Conservation (phyloP, 2,329 filamentous ascomycete species). For the Scopulariopsis brevicaulis region DNA sequence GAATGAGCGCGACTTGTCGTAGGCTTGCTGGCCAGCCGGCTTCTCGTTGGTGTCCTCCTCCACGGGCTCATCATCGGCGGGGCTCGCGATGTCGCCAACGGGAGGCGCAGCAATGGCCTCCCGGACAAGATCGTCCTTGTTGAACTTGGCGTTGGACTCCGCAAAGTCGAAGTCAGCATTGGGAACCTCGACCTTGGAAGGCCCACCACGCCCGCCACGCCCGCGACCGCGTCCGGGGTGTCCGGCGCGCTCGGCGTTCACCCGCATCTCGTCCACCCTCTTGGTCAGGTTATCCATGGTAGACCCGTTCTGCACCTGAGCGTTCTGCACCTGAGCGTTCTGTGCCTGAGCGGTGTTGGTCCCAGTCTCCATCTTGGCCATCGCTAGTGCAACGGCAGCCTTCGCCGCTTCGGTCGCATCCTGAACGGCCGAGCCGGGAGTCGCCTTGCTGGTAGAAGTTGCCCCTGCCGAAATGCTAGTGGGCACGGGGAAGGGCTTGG, state of each 20-base stretch:
- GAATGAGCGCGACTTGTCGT: constrained; percentile 85
- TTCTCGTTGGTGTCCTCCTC: constrained; percentile 32
- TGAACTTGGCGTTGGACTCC: constrained; percentile 33
- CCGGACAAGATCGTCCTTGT: constrained; percentile 55
- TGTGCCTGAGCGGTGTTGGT: constrained; percentile 17
- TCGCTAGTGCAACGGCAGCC: constrained; percentile 68
- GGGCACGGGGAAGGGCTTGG: constrained; percentile 18
- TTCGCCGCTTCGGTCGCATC: constrained; percentile 66
- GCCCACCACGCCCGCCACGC: constrained; percentile 29
- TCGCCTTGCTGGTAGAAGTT: constrained; percentile 19
- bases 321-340: neutral
- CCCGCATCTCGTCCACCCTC: constrained; percentile 67
- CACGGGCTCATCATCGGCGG: constrained; percentile 20
- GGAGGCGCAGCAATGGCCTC: constrained; percentile 56
- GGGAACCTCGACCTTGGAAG: constrained; percentile 75
- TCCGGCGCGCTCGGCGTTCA: constrained; percentile 42
- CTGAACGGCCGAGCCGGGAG: constrained; percentile 31
- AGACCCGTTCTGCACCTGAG: constrained; percentile 21
- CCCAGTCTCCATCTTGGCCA: constrained; percentile 53
- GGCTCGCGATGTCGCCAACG: constrained; percentile 39
- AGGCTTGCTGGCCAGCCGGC: constrained; percentile 40
- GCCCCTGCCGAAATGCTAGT: constrained; percentile 13
- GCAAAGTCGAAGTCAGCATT: constrained; percentile 89
- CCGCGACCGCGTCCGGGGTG: constrained; percentile 35
- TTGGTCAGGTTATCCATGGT: constrained; percentile 61